A percentile compares a stretch with the other conserved stretches of the same genome.
These are phyloP conservation scores for Populus hybrid DNA, from an alignment of 441 rosid species.

Conservation along the genomic window DNA sequence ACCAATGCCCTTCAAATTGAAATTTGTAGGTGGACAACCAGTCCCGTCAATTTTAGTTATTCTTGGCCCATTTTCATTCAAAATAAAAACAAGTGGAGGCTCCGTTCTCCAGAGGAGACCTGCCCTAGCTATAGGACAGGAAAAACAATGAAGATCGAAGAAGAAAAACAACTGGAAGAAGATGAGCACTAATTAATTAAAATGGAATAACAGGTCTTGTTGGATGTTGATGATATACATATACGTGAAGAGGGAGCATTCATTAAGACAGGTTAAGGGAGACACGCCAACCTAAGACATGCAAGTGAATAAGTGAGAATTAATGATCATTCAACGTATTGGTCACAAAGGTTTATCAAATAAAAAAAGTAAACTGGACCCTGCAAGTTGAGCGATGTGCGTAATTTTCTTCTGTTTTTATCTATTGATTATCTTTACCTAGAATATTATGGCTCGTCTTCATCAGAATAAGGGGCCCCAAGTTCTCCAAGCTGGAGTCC, in stretches of 20 bases:
- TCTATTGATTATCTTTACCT: no score
- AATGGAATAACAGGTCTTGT: not conserved
- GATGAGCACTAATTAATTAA: not conserved
- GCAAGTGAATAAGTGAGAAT: no score
- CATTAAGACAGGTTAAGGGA: no score
- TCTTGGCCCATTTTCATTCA: constrained; percentile 6
- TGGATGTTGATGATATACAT: not conserved
- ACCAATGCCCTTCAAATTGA: not conserved
- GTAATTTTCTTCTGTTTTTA: no score
- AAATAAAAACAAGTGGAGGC: constrained; percentile 2
- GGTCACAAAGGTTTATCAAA: no score
- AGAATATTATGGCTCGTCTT: not conserved
- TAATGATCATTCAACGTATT: no score
- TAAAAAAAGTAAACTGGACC: no score
- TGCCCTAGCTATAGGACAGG: not conserved
- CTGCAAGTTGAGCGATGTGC: no score
- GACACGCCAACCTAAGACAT: no score
- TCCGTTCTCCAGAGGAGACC: not conserved
- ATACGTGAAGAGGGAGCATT: no score
- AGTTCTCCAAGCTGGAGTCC: constrained; percentile 28
- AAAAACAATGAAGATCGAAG: not conserved
- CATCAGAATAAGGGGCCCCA: not conserved
- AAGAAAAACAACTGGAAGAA: not conserved
- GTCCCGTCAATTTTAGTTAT: constrained; percentile 11
- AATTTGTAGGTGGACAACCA: constrained; percentile 9